Evolutionary conservation across 2,329 filamentous ascomycete species (phyloP), one percentile per base, ranked within the genome.

Genomic region (Trichoderma semiorbis): DNA sequence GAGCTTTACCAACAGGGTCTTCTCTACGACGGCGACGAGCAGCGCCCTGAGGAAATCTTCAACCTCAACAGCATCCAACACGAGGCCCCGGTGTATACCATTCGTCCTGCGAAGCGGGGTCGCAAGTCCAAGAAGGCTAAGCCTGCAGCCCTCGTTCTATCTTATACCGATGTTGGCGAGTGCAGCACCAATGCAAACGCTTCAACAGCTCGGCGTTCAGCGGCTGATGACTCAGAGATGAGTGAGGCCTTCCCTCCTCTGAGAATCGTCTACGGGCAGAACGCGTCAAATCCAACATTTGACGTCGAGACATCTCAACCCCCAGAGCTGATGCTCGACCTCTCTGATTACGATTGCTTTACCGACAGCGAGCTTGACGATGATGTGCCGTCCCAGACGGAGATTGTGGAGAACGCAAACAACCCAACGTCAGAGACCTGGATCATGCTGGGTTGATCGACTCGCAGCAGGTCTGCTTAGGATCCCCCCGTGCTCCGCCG

Each of bases 1-100:
- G 80, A 84, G 71, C 80, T 85, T 32, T 86, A 85, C 74, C 79
- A 80, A 32, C 77, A 84, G 73, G 84, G 84, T 2, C 74, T 86
- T 64, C 78, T 86, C 18, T 85, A 85, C 74, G 83, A 85, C 39
- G 79, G 80, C 68, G 78, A 82, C 53, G 76, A 79, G 61, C 74
- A 78, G 14, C 79, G 79, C 10, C 74, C 74, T 6, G 79, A 79
- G 12, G 79, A 77, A 5, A 72, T 65, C 43, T 84, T 86, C 75
- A 77, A 76, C 70, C 78, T 85, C 34, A 81, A 82, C 72, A 78
- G 77, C 71, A 84, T 85, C 71, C 77, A 75, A 60, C 80, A 80
- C 60, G 77, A 79, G 21, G 82, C 80, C 63, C 82, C 82, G 0
- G 74, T 79, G 39, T 84, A 84, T 74, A 78, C 79, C 5, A 75